A percentile compares a stretch with the other conserved stretches of the same genome.
Conservation (phyloP, 2,329 filamentous ascomycete genomes). For the Aureobasidium melanogenum region DNA sequence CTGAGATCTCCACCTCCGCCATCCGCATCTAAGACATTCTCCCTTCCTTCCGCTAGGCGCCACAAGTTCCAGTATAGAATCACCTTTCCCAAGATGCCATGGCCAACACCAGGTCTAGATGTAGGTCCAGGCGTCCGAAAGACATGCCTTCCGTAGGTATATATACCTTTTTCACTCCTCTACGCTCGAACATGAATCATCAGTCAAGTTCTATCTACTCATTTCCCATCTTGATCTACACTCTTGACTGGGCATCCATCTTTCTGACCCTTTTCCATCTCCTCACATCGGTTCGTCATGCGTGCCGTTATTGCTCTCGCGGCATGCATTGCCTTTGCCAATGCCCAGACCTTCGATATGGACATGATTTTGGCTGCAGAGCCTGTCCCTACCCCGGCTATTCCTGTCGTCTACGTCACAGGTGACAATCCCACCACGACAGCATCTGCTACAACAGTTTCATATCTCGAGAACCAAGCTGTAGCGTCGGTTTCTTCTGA, state of each 20-base stretch:
- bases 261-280: too few species aligned
- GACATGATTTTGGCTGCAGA: conserved; percentile 11
- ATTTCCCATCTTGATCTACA: too few species aligned
- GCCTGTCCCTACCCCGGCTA: not conserved
- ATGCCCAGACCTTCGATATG: conserved; percentile 14
- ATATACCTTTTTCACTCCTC: not conserved
- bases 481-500: conserved; percentile 2
- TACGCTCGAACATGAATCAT: not conserved
- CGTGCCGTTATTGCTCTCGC: not conserved
- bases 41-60: not conserved
- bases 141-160: not conserved
- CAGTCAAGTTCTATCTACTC: too few species aligned
- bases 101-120: not conserved
- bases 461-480: not conserved
- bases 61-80: not conserved
- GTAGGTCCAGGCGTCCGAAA: not conserved
- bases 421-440: not conserved
- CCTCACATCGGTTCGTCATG: not conserved
- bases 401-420: conserved; percentile 9
- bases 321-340: not conserved
- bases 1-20: not conserved
- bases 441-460: not conserved
- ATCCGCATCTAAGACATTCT: not conserved
- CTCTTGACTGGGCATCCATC: not conserved
- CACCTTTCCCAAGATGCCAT: not conserved